phyloP scores from a whole-genome alignment of 345 rosid genomes.

The Hibiscus trionum region DNA sequence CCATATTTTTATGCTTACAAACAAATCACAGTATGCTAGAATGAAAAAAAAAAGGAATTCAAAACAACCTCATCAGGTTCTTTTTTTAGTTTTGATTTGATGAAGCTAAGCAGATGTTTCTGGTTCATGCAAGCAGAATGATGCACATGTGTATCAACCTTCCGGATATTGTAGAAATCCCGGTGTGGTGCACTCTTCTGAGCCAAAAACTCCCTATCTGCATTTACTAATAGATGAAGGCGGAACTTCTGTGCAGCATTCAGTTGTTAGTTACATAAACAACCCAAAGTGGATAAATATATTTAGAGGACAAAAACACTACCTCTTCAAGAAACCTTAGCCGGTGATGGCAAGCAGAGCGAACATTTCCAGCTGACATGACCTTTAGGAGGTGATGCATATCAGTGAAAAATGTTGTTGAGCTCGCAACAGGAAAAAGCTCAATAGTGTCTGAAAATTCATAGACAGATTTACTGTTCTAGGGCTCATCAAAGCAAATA shows the following conservation, averaged over 20 bases:
- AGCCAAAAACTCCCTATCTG: slow-evolving; percentile 43
- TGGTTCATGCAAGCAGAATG: slow-evolving; percentile 59
- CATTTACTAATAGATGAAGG: slow-evolving; percentile 44
- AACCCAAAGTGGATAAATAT: neutral
- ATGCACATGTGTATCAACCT: slow-evolving; percentile 54
- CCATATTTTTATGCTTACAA: neutral
- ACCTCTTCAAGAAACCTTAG: slow-evolving; percentile 52
- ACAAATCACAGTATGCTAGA: neutral
- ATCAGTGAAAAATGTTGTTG: slow-evolving; percentile 43
- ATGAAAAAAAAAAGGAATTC: neutral
- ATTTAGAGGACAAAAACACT: neutral
- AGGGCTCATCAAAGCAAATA: neutral
- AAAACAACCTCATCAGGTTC: slow-evolving; percentile 45
- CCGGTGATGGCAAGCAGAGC: slow-evolving; percentile 42
- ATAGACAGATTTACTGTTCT: neutral
- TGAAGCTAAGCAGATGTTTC: slow-evolving; percentile 48
- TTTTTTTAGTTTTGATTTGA: slow-evolving; percentile 40
- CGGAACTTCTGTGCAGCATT: slow-evolving; percentile 36
- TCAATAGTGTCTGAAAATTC: slow-evolving; percentile 27
- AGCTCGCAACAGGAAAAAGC: slow-evolving; percentile 41
- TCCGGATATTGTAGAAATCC: slow-evolving; percentile 49
- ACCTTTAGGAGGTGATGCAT: slow-evolving; percentile 40
- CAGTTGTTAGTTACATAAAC: slow-evolving; percentile 18
- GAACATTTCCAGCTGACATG: slow-evolving; percentile 42
- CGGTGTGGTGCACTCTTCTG: slow-evolving; percentile 55